Conservation (phyloP, 768 basidiomycete species). For the Lactarius psammicola region DNA sequence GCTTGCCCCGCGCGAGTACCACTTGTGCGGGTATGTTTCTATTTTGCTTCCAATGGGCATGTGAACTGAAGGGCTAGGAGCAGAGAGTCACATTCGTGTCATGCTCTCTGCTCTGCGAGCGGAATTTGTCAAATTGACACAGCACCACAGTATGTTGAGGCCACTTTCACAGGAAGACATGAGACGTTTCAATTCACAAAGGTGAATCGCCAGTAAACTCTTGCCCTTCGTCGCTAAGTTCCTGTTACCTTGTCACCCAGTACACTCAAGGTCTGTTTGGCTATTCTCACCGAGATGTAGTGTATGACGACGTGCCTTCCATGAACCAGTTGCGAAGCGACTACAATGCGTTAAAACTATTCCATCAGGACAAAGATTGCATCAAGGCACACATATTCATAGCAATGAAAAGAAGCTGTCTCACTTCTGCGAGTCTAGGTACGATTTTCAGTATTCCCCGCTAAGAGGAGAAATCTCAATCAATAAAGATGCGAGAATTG, state of each 20-base stretch:
- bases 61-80: not conserved
- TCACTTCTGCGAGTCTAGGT: constrained; percentile 49
- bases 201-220: constrained; percentile 34
- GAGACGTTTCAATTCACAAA: constrained; percentile 63
- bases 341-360: constrained; percentile 37
- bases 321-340: constrained; percentile 43
- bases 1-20: not conserved
- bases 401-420: constrained; percentile 42
- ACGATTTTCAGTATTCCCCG: constrained; percentile 1
- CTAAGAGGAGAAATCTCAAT: not conserved
- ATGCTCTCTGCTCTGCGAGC: constrained; percentile 27
- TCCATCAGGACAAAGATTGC: constrained; percentile 41
- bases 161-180: constrained; percentile 56
- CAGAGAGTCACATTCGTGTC: no score
- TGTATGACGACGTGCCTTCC: constrained; percentile 33
- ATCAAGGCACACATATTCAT: constrained; percentile 50
- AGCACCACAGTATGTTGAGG: constrained; percentile 53
- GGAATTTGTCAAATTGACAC: constrained; percentile 61
- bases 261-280: constrained; percentile 51
- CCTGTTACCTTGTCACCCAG: constrained; percentile 32
- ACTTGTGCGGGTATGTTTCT: constrained; percentile 47
- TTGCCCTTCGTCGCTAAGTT: not conserved
- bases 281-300: not conserved
- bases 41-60: not conserved
- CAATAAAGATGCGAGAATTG: not conserved